phyloP scores from a whole-genome alignment of 192 early-diverging fungal species.

The Irineochytrium annulatum region DNA sequence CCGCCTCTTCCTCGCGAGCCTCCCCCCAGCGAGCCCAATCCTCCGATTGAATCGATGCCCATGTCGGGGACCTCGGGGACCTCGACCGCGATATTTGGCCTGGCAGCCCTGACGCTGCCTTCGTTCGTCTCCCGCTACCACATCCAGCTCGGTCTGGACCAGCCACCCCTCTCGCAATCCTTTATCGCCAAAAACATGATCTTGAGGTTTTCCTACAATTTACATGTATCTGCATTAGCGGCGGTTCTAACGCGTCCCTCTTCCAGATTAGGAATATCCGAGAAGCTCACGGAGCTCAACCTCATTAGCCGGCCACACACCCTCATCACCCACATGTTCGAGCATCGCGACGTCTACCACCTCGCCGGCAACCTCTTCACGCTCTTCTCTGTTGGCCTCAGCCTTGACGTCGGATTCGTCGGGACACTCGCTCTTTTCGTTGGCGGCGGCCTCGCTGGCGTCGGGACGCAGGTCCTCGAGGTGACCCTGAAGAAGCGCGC shows the following conservation, averaged over 20 bases:
- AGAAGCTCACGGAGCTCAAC: neutral
- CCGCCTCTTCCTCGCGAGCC: neutral
- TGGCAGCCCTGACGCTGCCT: slow-evolving; percentile 18
- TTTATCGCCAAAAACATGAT: slow-evolving; percentile 15
- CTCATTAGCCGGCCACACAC: slow-evolving; percentile 16
- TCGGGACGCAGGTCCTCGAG: slow-evolving; percentile 8
- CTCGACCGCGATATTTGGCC: neutral
- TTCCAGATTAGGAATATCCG: neutral
- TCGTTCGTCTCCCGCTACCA: slow-evolving; percentile 21
- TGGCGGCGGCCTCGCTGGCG: slow-evolving; percentile 23
- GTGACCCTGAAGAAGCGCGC: neutral
- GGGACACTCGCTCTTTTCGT: slow-evolving; percentile 9
- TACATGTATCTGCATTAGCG: neutral
- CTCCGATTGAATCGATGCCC: neutral
- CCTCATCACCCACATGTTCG: slow-evolving; percentile 29
- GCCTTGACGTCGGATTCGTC: slow-evolving; percentile 7
- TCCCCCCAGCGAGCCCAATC: neutral
- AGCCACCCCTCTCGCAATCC: slow-evolving; percentile 8
- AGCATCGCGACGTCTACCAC: slow-evolving; percentile 24
- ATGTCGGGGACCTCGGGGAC: neutral
- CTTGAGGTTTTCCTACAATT: neutral
- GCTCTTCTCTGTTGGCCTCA: slow-evolving; percentile 4
- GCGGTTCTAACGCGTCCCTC: neutral
- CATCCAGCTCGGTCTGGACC: slow-evolving; percentile 11
- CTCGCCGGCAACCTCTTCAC: slow-evolving; percentile 23